Conservation (phyloP, 2,329 filamentous ascomycete species). For the Karstenula rhodostoma region DNA sequence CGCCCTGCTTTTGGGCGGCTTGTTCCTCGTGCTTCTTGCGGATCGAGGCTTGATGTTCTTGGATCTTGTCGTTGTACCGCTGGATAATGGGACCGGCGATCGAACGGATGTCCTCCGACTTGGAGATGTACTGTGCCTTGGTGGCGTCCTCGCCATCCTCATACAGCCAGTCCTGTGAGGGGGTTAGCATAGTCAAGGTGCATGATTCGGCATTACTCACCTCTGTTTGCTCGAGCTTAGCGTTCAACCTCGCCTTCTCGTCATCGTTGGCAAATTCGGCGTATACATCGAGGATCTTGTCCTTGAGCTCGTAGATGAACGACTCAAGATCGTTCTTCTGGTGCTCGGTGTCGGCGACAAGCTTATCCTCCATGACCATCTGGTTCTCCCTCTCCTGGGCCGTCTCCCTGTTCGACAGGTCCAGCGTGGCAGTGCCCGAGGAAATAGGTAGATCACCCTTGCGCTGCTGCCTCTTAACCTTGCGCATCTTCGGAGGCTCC, state of each 20-base stretch:
- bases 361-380: constrained; percentile 99
- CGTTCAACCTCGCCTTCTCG: constrained; percentile 86
- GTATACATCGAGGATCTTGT: constrained; percentile 93
- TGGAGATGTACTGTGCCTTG: constrained; percentile 92
- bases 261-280: constrained; percentile 88
- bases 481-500: constrained; percentile 79
- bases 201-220: constrained; percentile 62
- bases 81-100: constrained; percentile 91
- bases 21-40: constrained; percentile 72
- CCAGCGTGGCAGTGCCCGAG: constrained; percentile 81
- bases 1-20: constrained; percentile 67
- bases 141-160: constrained; percentile 94
- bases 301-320: constrained; percentile 95
- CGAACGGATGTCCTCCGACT: constrained; percentile 93
- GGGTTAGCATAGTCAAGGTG: constrained; percentile 22
- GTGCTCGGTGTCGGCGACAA: constrained; percentile 96
- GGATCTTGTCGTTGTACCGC: constrained; percentile 93
- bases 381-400: constrained; percentile 81
- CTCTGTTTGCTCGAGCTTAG: constrained; percentile 85
- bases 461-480: constrained; percentile 99
- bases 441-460: constrained; percentile 94
- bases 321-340: constrained; percentile 99
- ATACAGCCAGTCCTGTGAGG: constrained; percentile 89
- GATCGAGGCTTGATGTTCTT: constrained; percentile 81
- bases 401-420: constrained; percentile 70